Evolutionary conservation across 139 green algal species (phyloP), one percentile per base, ranked within the genome.

Genomic region (Tetraselmis striata): DNA sequence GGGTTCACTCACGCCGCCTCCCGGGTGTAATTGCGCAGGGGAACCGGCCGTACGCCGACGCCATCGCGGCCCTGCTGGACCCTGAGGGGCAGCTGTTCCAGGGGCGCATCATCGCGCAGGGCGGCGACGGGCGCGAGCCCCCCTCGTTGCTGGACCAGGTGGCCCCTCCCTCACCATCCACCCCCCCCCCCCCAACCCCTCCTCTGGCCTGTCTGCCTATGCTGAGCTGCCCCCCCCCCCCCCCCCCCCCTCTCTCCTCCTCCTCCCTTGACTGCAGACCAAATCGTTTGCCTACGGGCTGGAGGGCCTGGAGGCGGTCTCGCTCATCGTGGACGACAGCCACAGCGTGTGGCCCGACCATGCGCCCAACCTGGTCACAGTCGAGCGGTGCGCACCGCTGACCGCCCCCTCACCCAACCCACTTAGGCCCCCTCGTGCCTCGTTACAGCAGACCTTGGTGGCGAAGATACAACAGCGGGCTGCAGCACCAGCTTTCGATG

Each of bases 271-370:
- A 81, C 90, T 85, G 23, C 81, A 84, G 79, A 85, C 76, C 31
- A 90, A 45, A 67, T 67, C 45, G 45, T 67, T 67, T 67, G 78
- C 88, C 30, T 96, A 99, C 85, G 88, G 97, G 78, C 85, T 98
- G 81, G 96, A 98, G 67, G 92, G 92, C 23, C 79, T 86, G 28
- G 94, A 98, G 76, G 77, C 84, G 1, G 76, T 87, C 28, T 89
- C 94, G 30, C 76, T 98, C 59, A 96, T 99, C 28, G 75, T 98
- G 76, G 96, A 99, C 83, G 96, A 99, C 92, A 98, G 95, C 22
- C 89, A 92, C 76, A 67, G 45, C 45, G 95, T 98, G 81, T 98
- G 95, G 95, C 92, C 95, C 1, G 76, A 87, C 1, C 93, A 98
- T 84, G 74, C 75, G 0, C 82, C 77, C 32, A 98, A 98, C 90